Evolutionary conservation across 1,284 basidiomycete species (phyloP).

Genomic region (Volvariella volvacea): DNA sequence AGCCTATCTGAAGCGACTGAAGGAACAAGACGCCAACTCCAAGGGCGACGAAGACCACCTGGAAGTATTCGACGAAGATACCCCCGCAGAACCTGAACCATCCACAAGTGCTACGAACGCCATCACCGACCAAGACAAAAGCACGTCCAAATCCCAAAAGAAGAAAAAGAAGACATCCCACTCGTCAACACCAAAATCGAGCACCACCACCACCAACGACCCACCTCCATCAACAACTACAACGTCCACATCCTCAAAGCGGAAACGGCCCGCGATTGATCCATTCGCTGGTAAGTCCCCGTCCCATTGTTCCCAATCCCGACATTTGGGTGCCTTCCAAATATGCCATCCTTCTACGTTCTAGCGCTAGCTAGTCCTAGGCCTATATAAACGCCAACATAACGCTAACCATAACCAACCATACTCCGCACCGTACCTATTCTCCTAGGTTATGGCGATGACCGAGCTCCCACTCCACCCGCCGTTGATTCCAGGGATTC

Average conservation of each 20-base stretch:
- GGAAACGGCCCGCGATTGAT: slow-evolving; percentile 48
- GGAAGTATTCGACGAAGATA: slow-evolving; percentile 23
- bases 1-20: slow-evolving; percentile 51
- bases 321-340: too few relatives aligned
- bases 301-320: background rate
- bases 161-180: background rate
- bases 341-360: too few relatives aligned
- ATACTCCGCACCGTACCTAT: too few relatives aligned
- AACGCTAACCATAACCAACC: too few relatives aligned
- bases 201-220: too few relatives aligned
- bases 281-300: slow-evolving; percentile 51
- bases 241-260: slow-evolving; percentile 21
- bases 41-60: slow-evolving; percentile 36
- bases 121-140: background rate
- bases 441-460: too few relatives aligned
- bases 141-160: background rate
- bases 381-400: too few relatives aligned
- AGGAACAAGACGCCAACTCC: slow-evolving; percentile 36
- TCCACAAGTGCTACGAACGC: slow-evolving; percentile 6
- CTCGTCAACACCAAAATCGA: too few relatives aligned
- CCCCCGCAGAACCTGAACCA: slow-evolving; percentile 13
- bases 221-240: too few relatives aligned
- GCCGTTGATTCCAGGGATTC: too few relatives aligned
- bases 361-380: too few relatives aligned
- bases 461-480: too few relatives aligned